Evolutionary conservation across 768 basidiomycete species (phyloP).

Genomic region (Suillus paluster): DNA sequence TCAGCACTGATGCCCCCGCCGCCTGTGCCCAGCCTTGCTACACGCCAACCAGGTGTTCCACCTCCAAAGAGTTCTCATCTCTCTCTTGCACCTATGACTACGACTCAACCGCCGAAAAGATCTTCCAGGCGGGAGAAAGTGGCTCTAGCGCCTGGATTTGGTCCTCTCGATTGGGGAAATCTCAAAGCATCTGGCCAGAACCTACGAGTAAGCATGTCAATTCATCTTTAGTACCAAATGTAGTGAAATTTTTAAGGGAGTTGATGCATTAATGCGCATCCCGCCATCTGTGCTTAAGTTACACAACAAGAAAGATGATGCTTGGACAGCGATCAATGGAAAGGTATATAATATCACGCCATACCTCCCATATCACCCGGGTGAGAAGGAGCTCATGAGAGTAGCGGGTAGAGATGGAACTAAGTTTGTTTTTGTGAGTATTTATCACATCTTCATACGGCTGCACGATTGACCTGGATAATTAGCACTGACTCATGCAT

Average conservation of each 20-base stretch:
- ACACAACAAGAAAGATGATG: conserved; percentile 86
- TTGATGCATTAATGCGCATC: conserved; percentile 68
- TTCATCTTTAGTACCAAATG: background rate
- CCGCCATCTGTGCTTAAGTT: conserved; percentile 76
- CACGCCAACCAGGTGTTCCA: conserved; percentile 36
- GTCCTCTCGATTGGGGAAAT: conserved; percentile 92
- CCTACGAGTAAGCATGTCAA: conserved; percentile 60
- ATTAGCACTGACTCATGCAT: conserved; percentile 87
- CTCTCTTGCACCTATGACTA: conserved; percentile 64
- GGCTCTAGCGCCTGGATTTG: conserved; percentile 87
- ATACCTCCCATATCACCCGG: conserved; percentile 91
- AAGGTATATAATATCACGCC: conserved; percentile 97
- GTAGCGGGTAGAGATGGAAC: conserved; percentile 95
- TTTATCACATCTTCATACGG: background rate
- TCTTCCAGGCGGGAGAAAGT: conserved; percentile 78
- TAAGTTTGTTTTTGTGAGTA: conserved; percentile 86
- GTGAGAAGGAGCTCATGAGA: conserved; percentile 92
- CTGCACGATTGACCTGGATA: background rate
- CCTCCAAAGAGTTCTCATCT: conserved; percentile 37
- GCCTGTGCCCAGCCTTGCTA: conserved; percentile 46
- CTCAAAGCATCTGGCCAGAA: conserved; percentile 82
- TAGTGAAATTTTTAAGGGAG: conserved; percentile 55
- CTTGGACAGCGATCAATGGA: conserved; percentile 91
- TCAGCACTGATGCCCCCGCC: conserved; percentile 57
- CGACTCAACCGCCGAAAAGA: conserved; percentile 60